Conservation (phyloP, 306 rosid species). For the Oemleria cerasiformis region DNA sequence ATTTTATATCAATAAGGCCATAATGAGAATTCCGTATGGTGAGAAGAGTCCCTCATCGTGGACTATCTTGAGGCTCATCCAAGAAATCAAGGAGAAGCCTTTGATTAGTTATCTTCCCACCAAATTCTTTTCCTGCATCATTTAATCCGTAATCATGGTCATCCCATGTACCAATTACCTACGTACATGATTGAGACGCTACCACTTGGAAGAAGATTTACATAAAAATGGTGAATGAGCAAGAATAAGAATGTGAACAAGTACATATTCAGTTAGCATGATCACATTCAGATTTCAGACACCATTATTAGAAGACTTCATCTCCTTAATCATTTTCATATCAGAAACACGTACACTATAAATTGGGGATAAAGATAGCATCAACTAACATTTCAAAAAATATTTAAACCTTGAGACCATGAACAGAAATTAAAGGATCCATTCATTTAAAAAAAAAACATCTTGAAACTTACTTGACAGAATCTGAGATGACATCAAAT, state of each 20-base stretch:
- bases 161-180: constrained; percentile 92
- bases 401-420: not conserved
- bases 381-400: not conserved
- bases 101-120: constrained; percentile 53
- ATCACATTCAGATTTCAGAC: too few relatives aligned
- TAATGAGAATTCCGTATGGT: constrained; percentile 1
- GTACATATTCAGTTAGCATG: not conserved
- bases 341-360: not conserved
- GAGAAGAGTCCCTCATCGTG: constrained; percentile 39
- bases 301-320: too few relatives aligned
- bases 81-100: constrained; percentile 78
- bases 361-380: not conserved
- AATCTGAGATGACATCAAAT: constrained; percentile 68
- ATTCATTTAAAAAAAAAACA: not conserved
- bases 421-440: not conserved
- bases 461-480: constrained; percentile 63
- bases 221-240: not conserved
- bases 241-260: not conserved
- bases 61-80: constrained; percentile 76
- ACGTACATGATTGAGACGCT: constrained; percentile 29
- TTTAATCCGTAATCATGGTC: constrained; percentile 89
- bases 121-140: constrained; percentile 77
- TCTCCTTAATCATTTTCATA: too few relatives aligned
- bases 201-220: constrained; percentile 12
- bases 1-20: not conserved